Evolutionary conservation across 495 filamentous ascomycete species (phyloP), one percentile per base, ranked within the genome.

Genomic region (Podospora fimiseda): DNA sequence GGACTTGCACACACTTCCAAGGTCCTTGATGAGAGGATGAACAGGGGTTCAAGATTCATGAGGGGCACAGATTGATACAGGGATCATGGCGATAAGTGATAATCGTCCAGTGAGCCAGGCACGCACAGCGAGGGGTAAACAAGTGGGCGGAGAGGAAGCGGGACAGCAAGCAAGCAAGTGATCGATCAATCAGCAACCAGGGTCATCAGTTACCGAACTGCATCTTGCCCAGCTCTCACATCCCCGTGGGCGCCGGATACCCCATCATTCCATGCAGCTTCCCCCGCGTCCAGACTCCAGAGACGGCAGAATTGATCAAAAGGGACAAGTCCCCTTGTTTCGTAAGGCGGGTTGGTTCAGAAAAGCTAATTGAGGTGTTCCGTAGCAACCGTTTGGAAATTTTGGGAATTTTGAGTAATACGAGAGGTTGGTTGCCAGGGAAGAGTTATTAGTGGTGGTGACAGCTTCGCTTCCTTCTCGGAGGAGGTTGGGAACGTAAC

Each of bases 401-500:
- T 13, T 13, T 21, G 42, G 16, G 39, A 47, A 48, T 33, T 43
- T n/a, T 23, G 16, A 21, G 38, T 56, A 66, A 67, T 48, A 24
- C 58, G 57, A 58, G 65, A 52, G 65, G 65, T 60, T 68, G 65
- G 65, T 50, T 53, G 21, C 22, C 50, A 45, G 36, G 19, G 43
- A n/a, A 36, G 50, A 40, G 42, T 22, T 37, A 30, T 41, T 41
- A 33, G 27, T 47, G 44, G 44, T 47, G 21, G 24, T 47, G 43
- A 43, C 53, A 55, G 44, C 43, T 53, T 56, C 44, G 44, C 20
- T 47, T 47, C 44, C 20, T n/a, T 14, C 39, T 41, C 36, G 18
- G 61, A 56, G 64, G 64, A 59, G 64, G 64, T 61, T 67, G 64
- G 64, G 62, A 49, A 56, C 53, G 55, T 33, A 49, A 50, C 24